These are phyloP conservation scores for Tolypocladium endophyticum DNA, from an alignment of 2,329 filamentous ascomycete species.

Conservation along the genomic window DNA sequence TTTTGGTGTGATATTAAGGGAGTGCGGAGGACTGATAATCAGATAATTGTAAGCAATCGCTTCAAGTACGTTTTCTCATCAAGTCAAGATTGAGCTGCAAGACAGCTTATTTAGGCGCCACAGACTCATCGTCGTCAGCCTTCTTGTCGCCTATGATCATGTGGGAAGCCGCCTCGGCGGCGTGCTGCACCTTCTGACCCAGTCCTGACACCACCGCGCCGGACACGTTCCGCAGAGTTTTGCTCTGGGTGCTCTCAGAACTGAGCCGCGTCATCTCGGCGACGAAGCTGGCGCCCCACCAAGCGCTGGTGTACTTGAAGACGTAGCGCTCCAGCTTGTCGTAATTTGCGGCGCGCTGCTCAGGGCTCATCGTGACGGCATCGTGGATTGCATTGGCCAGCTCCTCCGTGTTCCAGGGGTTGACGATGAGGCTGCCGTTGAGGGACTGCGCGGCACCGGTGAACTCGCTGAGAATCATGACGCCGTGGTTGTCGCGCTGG, in stretches of 20 bases:
- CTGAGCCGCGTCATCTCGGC: conserved; percentile 59
- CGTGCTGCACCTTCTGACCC: conserved; percentile 16
- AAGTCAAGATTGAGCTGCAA: background rate
- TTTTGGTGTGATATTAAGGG: too few relatives aligned
- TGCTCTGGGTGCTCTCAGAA: conserved; percentile 24
- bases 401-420: conserved; percentile 98
- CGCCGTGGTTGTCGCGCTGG: conserved; percentile 80
- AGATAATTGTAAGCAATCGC: background rate
- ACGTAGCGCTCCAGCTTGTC: conserved; percentile 90
- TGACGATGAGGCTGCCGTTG: conserved; percentile 88
- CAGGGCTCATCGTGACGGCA: conserved; percentile 90
- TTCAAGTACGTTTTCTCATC: background rate
- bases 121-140: conserved; percentile 3
- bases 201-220: conserved; percentile 23
- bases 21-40: background rate
- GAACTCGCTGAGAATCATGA: conserved; percentile 93
- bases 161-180: conserved; percentile 10
- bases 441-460: conserved; percentile 90
- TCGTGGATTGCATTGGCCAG: conserved; percentile 88
- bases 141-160: conserved; percentile 1
- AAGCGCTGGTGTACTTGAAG: conserved; percentile 93
- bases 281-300: conserved; percentile 94
- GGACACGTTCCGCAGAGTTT: conserved; percentile 29
- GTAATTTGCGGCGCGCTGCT: conserved; percentile 79
- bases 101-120: conserved; percentile 1